phyloP scores from a whole-genome alignment of 495 filamentous ascomycete genomes.

The Acidomyces sp. region DNA sequence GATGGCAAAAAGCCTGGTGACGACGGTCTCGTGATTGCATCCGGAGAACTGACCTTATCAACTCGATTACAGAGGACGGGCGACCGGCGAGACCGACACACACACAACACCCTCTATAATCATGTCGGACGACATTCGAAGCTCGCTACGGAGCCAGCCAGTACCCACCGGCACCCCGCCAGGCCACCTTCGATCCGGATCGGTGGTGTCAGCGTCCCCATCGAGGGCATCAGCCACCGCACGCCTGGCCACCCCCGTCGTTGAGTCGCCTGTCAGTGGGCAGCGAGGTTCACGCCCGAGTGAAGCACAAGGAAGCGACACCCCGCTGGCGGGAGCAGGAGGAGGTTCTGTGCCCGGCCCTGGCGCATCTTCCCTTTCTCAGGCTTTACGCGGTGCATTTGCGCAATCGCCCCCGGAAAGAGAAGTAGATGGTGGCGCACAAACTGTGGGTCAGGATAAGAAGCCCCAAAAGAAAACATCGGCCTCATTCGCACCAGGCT shows the following conservation, averaged over 20 bases:
- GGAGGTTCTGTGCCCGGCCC: slow-evolving; percentile 24
- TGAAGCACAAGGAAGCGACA: slow-evolving; percentile 17
- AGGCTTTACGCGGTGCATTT: slow-evolving; percentile 26
- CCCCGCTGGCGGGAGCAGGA: slow-evolving; percentile 26
- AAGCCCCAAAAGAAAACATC: slow-evolving; percentile 18
- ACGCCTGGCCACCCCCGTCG: background rate
- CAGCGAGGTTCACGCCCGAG: too few species aligned
- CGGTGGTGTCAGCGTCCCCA: background rate
- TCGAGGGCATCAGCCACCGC: background rate
- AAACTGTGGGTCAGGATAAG: slow-evolving; percentile 7
- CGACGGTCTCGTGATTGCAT: too few species aligned
- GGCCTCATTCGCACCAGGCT: slow-evolving; percentile 25
- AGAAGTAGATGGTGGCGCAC: slow-evolving; percentile 10
- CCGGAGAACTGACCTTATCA: too few species aligned
- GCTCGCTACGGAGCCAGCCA: too few species aligned
- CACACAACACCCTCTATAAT: too few species aligned
- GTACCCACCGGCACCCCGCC: too few species aligned
- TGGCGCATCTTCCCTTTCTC: slow-evolving; percentile 30
- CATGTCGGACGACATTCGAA: too few species aligned
- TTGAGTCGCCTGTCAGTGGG: background rate
- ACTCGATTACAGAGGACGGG: too few species aligned
- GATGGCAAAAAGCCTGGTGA: too few species aligned
- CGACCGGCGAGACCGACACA: too few species aligned
- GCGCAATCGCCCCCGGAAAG: slow-evolving; percentile 24
- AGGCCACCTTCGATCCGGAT: too few species aligned